Percentiles rank a stretch among this genome's conserved stretches.
These are phyloP conservation scores for Elongisporangium undulatum DNA, from an alignment of 352 stramenopile genomes.

Conservation along the genomic window DNA sequence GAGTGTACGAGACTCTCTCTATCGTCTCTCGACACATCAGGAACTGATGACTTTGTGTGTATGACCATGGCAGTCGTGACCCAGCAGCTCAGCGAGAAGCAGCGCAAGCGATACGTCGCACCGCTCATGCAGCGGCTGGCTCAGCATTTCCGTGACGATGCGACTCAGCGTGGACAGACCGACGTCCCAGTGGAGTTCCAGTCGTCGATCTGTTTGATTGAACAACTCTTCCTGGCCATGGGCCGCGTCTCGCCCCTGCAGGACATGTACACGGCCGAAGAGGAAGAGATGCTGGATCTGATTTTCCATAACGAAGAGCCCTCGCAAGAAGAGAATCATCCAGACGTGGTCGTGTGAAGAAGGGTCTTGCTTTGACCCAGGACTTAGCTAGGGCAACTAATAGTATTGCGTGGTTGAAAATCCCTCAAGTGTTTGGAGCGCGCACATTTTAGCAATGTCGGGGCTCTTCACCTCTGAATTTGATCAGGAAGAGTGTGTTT, in stretches of 20 bases:
- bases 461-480: too few relatives aligned
- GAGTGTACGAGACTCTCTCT: constrained; percentile 30
- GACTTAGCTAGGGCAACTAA: too few relatives aligned
- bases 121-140: constrained; percentile 32
- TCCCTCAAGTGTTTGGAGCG: too few relatives aligned
- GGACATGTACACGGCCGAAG: constrained; percentile 75
- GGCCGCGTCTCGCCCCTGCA: constrained; percentile 57
- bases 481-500: too few relatives aligned
- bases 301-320: constrained; percentile 24
- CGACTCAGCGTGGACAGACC: constrained; percentile 12
- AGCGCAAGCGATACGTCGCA: constrained; percentile 29
- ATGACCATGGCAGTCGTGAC: constrained; percentile 18
- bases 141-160: constrained; percentile 27
- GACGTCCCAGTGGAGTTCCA: constrained; percentile 62
- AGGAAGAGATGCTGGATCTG: constrained; percentile 68
- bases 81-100: constrained; percentile 31
- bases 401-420: too few relatives aligned
- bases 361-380: too few relatives aligned
- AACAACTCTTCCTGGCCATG: constrained; percentile 52
- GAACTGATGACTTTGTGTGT: background rate
- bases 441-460: too few relatives aligned
- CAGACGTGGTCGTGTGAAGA: background rate
- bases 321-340: background rate
- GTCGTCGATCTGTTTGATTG: constrained; percentile 59
- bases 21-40: background rate